A percentile compares a stretch with the other conserved stretches of the same genome.
These are phyloP conservation scores for Moricandia arvensis DNA, from an alignment of 345 rosid species.

Conservation along the genomic window DNA sequence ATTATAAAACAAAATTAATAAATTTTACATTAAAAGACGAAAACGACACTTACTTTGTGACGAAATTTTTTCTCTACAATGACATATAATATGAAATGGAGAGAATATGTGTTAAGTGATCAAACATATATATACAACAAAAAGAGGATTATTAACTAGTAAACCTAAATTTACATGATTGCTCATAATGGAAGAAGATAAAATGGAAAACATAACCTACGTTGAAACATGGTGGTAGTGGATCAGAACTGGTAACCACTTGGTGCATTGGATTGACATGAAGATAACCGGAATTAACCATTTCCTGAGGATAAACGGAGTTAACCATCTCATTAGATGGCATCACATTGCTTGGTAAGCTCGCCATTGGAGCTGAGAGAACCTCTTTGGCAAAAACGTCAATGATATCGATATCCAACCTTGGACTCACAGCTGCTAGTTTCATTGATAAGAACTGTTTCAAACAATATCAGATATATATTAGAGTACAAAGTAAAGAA, in stretches of 20 bases:
- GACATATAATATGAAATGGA: too few species aligned
- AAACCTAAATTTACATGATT: not conserved
- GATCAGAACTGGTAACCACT: conserved; percentile 46
- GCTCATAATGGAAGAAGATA: not conserved
- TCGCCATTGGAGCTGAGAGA: too few species aligned
- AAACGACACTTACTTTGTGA: too few species aligned
- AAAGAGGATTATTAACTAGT: too few species aligned
- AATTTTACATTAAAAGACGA: too few species aligned
- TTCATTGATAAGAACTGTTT: conserved; percentile 92
- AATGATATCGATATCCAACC: conserved; percentile 62
- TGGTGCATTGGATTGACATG: conserved; percentile 56
- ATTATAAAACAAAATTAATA: too few species aligned
- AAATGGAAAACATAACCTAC: not conserved
- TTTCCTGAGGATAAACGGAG: conserved; percentile 26
- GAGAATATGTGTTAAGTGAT: too few species aligned
- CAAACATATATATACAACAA: too few species aligned
- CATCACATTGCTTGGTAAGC: too few species aligned
- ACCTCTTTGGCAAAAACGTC: too few species aligned
- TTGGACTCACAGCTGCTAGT: conserved; percentile 85
- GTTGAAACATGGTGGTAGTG: conserved; percentile 4
- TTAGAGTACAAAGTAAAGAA: not conserved
- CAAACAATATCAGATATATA: conserved; percentile 34
- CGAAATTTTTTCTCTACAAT: too few species aligned
- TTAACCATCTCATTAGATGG: conserved; percentile 45
- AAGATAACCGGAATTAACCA: conserved; percentile 40